A percentile compares a stretch with the other conserved stretches of the same genome.
Conservation (phyloP, 2,329 filamentous ascomycete genomes). For the Aspergillus sp. region DNA sequence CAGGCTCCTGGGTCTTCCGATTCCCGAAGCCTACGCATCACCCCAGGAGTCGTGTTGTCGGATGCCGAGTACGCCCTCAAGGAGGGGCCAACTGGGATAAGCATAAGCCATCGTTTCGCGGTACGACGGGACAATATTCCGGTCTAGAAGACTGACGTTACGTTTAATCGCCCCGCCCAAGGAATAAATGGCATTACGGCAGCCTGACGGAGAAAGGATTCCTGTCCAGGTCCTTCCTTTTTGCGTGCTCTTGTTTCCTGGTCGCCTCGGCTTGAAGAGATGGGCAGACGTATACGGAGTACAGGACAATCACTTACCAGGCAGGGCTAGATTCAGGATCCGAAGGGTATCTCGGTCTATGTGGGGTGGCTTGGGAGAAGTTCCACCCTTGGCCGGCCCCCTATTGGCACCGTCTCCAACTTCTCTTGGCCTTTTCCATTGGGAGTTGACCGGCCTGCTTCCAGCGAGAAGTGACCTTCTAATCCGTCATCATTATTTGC, state of each 20-base stretch:
- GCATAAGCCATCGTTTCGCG: slow-evolving; percentile 2
- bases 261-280: not conserved
- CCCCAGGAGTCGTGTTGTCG: slow-evolving; percentile 5
- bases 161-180: not conserved
- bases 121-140: slow-evolving; percentile 4
- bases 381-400: slow-evolving; percentile 3
- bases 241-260: not conserved
- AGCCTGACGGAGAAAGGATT: not conserved
- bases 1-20: slow-evolving; percentile 20
- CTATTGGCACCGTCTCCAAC: slow-evolving; percentile 8
- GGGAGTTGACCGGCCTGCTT: not conserved
- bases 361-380: slow-evolving; percentile 1
- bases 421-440: not conserved
- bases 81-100: not conserved
- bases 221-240: not conserved
- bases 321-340: not conserved
- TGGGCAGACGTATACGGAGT: not conserved
- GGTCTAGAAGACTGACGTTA: not conserved
- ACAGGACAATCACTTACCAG: not conserved
- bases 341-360: slow-evolving; percentile 3
- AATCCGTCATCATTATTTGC: not conserved
- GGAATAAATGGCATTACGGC: not conserved
- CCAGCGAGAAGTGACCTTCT: not conserved
- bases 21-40: slow-evolving; percentile 12
- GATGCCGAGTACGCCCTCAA: not conserved